A percentile compares a stretch with the other conserved stretches of the same genome.
Conservation (phyloP, 2,329 filamentous ascomycete genomes). For the Zasmidium citrigriseum region DNA sequence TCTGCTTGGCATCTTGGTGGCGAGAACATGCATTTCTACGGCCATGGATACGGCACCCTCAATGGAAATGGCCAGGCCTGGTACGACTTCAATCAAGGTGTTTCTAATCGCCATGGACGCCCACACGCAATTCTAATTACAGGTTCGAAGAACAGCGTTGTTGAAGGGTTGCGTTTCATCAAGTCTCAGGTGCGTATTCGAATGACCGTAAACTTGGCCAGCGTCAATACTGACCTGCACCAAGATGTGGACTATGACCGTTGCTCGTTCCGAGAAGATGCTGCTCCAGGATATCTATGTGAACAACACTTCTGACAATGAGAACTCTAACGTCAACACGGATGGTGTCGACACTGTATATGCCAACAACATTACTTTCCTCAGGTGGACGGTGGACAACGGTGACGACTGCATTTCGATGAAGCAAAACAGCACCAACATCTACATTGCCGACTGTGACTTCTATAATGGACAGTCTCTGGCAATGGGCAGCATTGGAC, state of each 20-base stretch:
- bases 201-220: conserved; percentile 51
- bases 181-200: conserved; percentile 57
- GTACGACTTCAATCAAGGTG: conserved; percentile 47
- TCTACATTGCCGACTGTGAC: conserved; percentile 51
- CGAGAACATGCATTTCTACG: conserved; percentile 51
- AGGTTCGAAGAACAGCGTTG: conserved; percentile 49
- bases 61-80: conserved; percentile 63
- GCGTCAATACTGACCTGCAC: conserved; percentile 30
- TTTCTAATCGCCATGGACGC: conserved; percentile 37
- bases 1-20: conserved; percentile 59
- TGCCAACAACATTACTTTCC: conserved; percentile 54
- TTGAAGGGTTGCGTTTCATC: conserved; percentile 54
- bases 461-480: conserved; percentile 56
- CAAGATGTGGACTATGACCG: conserved; percentile 43
- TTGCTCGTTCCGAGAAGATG: conserved; percentile 51
- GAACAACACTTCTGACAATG: conserved; percentile 54
- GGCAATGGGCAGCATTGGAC: conserved; percentile 59
- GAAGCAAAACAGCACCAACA: conserved; percentile 59
- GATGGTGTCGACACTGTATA: conserved; percentile 57
- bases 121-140: conserved; percentile 56
- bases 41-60: conserved; percentile 55
- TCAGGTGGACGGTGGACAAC: conserved; percentile 54
- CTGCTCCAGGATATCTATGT: conserved; percentile 55
- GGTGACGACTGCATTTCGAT: conserved; percentile 57
- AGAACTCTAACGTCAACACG: conserved; percentile 39